Percentiles rank a stretch among this genome's conserved stretches.
phyloP scores from a whole-genome alignment of 208 protist species.

The Crithidia acanthocephali region DNA sequence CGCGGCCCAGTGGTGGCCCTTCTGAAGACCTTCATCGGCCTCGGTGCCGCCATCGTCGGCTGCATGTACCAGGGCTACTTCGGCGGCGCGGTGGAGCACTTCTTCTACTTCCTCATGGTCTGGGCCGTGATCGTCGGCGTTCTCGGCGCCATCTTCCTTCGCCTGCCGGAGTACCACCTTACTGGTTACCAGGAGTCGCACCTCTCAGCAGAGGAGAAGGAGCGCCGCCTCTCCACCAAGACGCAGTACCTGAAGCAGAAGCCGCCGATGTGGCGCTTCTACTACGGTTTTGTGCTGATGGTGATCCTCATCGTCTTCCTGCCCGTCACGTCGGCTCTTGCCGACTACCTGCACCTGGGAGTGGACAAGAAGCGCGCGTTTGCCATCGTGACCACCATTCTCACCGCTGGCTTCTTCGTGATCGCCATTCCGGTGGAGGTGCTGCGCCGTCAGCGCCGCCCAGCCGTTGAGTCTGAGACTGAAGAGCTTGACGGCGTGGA shows the following conservation, averaged over 20 bases:
- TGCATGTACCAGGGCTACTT: slow-evolving; percentile 43
- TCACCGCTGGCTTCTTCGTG: slow-evolving; percentile 30
- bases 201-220: slow-evolving; percentile 43
- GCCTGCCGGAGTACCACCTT: slow-evolving; percentile 64
- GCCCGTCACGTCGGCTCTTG: slow-evolving; percentile 49
- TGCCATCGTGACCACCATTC: slow-evolving; percentile 42
- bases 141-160: slow-evolving; percentile 41
- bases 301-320: slow-evolving; percentile 61
- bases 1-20: slow-evolving; percentile 50
- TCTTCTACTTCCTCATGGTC: slow-evolving; percentile 48
- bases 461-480: neutral
- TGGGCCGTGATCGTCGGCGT: slow-evolving; percentile 42
- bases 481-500: neutral
- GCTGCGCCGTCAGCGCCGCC: neutral
- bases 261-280: slow-evolving; percentile 56
- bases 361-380: slow-evolving; percentile 33
- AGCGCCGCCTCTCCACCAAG: slow-evolving; percentile 35
- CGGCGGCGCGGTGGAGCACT: slow-evolving; percentile 34
- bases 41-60: slow-evolving; percentile 53
- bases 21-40: slow-evolving; percentile 64
- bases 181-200: slow-evolving; percentile 39
- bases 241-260: slow-evolving; percentile 60
- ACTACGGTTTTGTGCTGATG: slow-evolving; percentile 55
- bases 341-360: slow-evolving; percentile 36
- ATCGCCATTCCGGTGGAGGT: slow-evolving; percentile 25